Conservation (phyloP, 164 flowering plant species). For the Vitis riparia region DNA sequence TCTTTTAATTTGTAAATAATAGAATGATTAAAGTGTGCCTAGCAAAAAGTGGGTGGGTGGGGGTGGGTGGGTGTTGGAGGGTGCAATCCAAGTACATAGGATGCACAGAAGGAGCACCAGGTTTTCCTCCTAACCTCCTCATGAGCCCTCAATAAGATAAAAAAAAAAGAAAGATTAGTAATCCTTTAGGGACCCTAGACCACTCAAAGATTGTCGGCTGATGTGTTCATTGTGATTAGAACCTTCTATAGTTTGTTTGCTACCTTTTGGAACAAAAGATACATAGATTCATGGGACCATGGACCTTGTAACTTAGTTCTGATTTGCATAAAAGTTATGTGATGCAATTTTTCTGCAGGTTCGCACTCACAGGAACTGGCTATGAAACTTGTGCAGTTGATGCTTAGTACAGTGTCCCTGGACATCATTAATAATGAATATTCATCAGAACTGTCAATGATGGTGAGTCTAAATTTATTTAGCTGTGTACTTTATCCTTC, state of each 20-base stretch:
- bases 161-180: too few relatives aligned
- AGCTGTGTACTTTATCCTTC: too few relatives aligned
- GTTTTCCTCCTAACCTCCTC: too few relatives aligned
- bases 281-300: neutral
- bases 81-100: too few relatives aligned
- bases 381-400: slow-evolving; percentile 55
- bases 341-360: slow-evolving; percentile 43
- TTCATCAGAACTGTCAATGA: slow-evolving; percentile 45
- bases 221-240: neutral
- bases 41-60: too few relatives aligned
- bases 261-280: neutral
- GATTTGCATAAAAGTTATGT: neutral
- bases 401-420: slow-evolving; percentile 51
- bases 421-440: slow-evolving; percentile 36
- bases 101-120: too few relatives aligned
- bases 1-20: too few relatives aligned
- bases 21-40: too few relatives aligned
- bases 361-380: slow-evolving; percentile 64
- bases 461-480: slow-evolving; percentile 42
- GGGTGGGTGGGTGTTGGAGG: too few relatives aligned
- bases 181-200: too few relatives aligned
- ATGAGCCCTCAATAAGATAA: too few relatives aligned
- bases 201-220: neutral
- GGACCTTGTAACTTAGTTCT: neutral
- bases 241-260: slow-evolving; percentile 1